Conservation (phyloP, 106 monocot genomes). For the Allium sativum region DNA sequence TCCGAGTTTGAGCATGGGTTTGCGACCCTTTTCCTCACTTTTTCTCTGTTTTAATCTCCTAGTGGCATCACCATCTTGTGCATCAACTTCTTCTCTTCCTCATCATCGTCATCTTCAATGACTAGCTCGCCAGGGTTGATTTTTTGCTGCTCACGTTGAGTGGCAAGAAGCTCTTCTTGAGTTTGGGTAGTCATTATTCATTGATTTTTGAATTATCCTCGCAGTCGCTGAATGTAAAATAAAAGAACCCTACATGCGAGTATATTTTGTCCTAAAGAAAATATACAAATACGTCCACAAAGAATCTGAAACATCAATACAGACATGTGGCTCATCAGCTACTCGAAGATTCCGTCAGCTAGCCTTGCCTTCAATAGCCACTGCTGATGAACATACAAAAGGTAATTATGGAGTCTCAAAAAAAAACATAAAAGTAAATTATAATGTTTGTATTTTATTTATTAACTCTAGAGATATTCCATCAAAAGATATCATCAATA, state of each 20-base stretch:
- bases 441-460: no score
- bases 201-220: not conserved
- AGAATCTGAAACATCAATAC: no score
- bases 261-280: no score
- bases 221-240: not conserved
- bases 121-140: constrained; percentile 25
- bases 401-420: no score
- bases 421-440: no score
- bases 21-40: constrained; percentile 23
- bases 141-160: constrained; percentile 73
- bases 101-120: constrained; percentile 11
- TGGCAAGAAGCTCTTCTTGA: constrained; percentile 74
- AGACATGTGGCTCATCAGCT: no score
- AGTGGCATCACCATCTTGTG: constrained; percentile 10
- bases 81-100: constrained; percentile 9
- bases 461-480: no score
- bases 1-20: constrained; percentile 24
- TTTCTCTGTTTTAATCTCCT: constrained; percentile 22
- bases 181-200: constrained; percentile 48
- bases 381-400: no score
- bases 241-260: constrained; percentile 23
- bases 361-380: no score
- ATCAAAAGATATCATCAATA: no score
- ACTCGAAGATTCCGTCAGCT: no score
- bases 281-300: no score